phyloP scores from a whole-genome alignment of 2,329 filamentous ascomycete species.

The Rhynchosporium secalis region DNA sequence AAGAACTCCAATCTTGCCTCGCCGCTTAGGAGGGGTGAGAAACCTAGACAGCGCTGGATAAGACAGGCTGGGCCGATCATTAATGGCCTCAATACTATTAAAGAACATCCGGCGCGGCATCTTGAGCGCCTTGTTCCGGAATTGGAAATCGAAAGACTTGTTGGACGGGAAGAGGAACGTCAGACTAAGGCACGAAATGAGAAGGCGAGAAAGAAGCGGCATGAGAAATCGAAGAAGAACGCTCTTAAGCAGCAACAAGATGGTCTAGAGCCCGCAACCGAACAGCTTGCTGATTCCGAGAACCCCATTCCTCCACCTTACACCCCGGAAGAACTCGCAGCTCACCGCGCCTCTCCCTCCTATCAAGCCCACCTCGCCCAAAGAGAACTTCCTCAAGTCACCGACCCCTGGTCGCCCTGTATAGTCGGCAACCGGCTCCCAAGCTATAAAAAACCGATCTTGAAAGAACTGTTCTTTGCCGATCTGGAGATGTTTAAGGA shows the following conservation, averaged over 20 bases:
- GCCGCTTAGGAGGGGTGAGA: background rate
- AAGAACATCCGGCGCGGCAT: conserved; percentile 8
- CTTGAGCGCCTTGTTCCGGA: background rate
- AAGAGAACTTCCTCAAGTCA: background rate
- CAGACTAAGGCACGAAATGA: background rate
- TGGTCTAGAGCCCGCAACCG: background rate
- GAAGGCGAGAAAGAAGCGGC: no score
- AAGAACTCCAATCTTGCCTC: background rate
- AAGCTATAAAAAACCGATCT: conserved; percentile 1
- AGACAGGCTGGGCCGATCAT: conserved; percentile 20
- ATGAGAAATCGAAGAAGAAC: no score
- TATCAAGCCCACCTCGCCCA: background rate
- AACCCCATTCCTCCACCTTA: background rate
- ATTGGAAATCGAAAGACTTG: background rate
- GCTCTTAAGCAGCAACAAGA: background rate
- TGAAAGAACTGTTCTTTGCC: conserved; percentile 2
- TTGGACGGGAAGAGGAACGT: background rate
- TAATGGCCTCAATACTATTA: conserved; percentile 10
- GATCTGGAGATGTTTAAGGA: conserved; percentile 16
- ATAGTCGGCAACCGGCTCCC: conserved; percentile 7
- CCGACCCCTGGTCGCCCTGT: conserved; percentile 2
- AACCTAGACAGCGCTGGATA: conserved; percentile 7
- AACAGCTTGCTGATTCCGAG: background rate
- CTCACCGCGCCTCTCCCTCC: conserved; percentile 1
- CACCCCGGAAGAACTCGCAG: conserved; percentile 1